Evolutionary conservation across 352 stramenopile genomes (phyloP), one percentile per base, ranked within the genome.

Genomic region (Phytophthora citrophthora): DNA sequence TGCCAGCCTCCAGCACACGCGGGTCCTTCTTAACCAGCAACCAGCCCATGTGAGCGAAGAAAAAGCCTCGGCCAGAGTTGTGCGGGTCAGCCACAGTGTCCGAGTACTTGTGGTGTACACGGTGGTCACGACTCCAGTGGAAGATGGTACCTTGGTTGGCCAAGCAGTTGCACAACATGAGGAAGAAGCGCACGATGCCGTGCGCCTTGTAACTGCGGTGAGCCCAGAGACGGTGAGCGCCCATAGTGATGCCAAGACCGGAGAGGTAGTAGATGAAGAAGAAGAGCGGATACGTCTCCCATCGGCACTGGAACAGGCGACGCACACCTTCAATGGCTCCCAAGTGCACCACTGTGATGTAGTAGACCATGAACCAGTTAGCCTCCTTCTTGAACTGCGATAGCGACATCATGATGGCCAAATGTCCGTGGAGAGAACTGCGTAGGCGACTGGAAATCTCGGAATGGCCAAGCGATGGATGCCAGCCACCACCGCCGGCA

Each of bases 31-130:
- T 99, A 23, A 99, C 83, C 31, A 99, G 89, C 11, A 99, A 74
- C 97, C 97, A 99, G 51, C 97, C 97, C 86, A 99, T 98, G 83
- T 99, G 97, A 9, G 97, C 91, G 71, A 98, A 99, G 86, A 99
- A 99, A 71, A 99, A 99, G 41, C 97, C 97, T n/a, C 96, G 86
- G 24, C 81, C 96, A 8, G 97, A 98, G 77, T 99, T 91, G 84
- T 99, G 97, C 44, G 93, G 93, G 59, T 97, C 92, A 4, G 88
- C 88, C 16, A 90, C 77, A 13, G 95, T 98, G 76, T 99, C 96
- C 51, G 93, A 98, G 80, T 98, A 98, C 80, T 99, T 99, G 92
- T 99, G 97, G 79, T 99, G 97, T 27, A 99, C 97, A 53, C 97
- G 93, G 84, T 99, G 97, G 80, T 99, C 97, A 32, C 97, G 93